Evolutionary conservation across 1,139 yeast genomes (phyloP).

Genomic region (Pneumocystis jirovecii): DNA sequence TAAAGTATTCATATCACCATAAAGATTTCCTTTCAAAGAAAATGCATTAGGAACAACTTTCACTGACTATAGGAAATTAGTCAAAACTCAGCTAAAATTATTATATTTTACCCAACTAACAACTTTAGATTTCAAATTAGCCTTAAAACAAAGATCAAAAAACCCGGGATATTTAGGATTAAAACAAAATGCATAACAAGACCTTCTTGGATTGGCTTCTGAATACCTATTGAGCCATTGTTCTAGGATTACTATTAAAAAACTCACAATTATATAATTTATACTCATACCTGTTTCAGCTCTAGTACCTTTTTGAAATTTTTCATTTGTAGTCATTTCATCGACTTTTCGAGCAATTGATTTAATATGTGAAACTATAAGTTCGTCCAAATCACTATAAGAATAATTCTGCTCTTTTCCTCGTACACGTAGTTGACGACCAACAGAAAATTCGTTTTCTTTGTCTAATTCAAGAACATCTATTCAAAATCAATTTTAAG

Average conservation of each 20-base stretch:
- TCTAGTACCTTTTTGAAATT: slow-evolving; percentile 70
- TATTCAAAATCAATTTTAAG: neutral
- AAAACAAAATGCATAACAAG: slow-evolving; percentile 81
- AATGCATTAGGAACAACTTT: slow-evolving; percentile 69
- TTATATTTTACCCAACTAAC: neutral
- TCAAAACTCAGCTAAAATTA: neutral
- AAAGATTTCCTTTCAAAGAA: slow-evolving; percentile 52
- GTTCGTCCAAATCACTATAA: slow-evolving; percentile 82
- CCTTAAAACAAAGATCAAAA: slow-evolving; percentile 72
- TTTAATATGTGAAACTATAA: slow-evolving; percentile 76
- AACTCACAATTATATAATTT: neutral
- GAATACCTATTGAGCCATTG: slow-evolving; percentile 84
- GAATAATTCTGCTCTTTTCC: slow-evolving; percentile 34
- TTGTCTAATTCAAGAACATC: slow-evolving; percentile 65
- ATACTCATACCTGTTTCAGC: slow-evolving; percentile 30
- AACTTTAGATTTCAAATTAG: slow-evolving; percentile 54
- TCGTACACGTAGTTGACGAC: slow-evolving; percentile 45
- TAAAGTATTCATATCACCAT: slow-evolving; percentile 72
- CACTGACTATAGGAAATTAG: slow-evolving; percentile 64
- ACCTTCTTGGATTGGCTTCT: slow-evolving; percentile 76
- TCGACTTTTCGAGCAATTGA: slow-evolving; percentile 73
- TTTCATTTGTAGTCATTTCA: slow-evolving; percentile 73
- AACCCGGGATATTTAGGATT: slow-evolving; percentile 89
- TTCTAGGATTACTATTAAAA: slow-evolving; percentile 21
- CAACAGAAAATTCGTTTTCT: slow-evolving; percentile 46